Percentiles rank a stretch among this genome's conserved stretches.
Conservation (phyloP, 208 protist species). For the Acanthamoeba comandoni region DNA sequence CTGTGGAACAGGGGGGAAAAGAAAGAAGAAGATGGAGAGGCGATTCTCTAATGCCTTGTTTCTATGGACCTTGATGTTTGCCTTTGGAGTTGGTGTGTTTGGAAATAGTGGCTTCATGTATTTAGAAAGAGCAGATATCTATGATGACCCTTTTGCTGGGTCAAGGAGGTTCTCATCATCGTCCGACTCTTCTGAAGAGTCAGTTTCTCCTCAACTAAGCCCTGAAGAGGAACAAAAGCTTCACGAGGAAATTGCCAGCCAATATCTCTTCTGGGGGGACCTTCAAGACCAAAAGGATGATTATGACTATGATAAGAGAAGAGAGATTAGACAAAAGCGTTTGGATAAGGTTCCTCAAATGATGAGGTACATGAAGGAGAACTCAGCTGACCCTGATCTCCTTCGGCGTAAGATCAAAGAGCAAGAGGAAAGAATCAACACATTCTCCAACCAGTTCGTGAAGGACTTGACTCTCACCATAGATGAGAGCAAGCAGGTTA, state of each 20-base stretch:
- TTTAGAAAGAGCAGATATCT: background rate
- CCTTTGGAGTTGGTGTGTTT: background rate
- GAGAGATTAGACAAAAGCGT: background rate
- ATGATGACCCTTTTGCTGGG: background rate
- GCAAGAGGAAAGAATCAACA: background rate
- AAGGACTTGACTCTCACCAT: background rate
- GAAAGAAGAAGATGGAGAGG: slow-evolving; percentile 11
- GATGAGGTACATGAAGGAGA: background rate
- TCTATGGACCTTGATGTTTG: background rate
- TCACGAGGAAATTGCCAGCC: background rate
- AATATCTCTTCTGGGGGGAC: background rate
- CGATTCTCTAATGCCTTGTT: background rate
- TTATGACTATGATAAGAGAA: too few relatives aligned
- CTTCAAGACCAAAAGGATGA: slow-evolving; percentile 10
- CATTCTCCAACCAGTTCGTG: slow-evolving; percentile 29
- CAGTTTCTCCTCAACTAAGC: background rate
- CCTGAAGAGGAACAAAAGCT: background rate
- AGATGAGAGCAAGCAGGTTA: background rate
- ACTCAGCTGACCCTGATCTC: slow-evolving; percentile 3
- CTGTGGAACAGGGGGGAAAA: too few relatives aligned
- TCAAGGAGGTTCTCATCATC: slow-evolving; percentile 5
- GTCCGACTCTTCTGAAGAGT: background rate
- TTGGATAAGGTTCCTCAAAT: background rate
- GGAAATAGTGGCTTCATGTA: slow-evolving; percentile 43
- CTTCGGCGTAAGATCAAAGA: slow-evolving; percentile 13